Evolutionary conservation across 2,329 filamentous ascomycete genomes (phyloP), one percentile per base, ranked within the genome.

Genomic region (Fusarium neocosmosporiellum): DNA sequence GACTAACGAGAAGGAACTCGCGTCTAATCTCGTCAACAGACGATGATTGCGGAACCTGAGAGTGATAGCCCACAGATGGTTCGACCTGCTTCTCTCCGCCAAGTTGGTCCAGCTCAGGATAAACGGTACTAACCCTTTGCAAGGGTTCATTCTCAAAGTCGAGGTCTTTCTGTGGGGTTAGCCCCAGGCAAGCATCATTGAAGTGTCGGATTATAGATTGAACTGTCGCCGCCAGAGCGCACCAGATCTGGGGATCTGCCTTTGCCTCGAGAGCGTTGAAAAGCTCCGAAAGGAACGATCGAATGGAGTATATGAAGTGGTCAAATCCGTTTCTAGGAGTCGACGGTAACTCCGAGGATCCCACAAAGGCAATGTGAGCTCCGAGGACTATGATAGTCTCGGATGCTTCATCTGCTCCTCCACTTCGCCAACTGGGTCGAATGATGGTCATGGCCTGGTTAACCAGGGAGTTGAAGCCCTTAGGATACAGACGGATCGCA

Each of bases 331-430:
- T 71, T 2, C 72, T 71, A 5, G 74, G 66, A 10, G 53, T 66
- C 3, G 65, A 71, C 1, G 82, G 81, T 0, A 83, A 66, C 43
- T 83, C 79, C 2, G 86, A 87, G 75, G 86, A 88, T 31, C 86
- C 86, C 55, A 89, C 81, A 62, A 84, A 86, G 4, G 85, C 85
- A 4, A 90, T 72, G 2, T 86, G 81, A 11, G 82, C 81, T 5
- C 86, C 80, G 3, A 87, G 78, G 31, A 77, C 77, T 33, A 80
- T 79, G 7, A 85, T 79, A 10, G 71, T 74, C 46, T 78, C 72
- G 6, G 74, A 71, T 6, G 77, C 74, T 11, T 79, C 75, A 2
- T 70, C 34, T 11, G 62, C 65, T 6, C 72, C 66, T 14, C 60
- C 59, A 5, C 71, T 60, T 24, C 69, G 61, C 63, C 78, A 77